Conservation (phyloP, 768 basidiomycete species). For the Clavaria fumosa region DNA sequence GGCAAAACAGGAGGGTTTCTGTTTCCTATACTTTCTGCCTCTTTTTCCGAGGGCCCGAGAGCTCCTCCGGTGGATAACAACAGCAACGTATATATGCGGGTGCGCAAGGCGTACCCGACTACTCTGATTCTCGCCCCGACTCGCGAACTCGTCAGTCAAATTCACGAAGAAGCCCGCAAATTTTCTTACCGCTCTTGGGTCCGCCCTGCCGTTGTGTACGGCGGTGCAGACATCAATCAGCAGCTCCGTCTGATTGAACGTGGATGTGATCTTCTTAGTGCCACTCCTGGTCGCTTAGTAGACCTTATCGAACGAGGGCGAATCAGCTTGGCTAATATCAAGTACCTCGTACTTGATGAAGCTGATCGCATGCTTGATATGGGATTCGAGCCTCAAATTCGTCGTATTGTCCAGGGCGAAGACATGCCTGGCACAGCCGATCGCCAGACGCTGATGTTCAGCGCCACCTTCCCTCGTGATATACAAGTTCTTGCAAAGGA, state of each 20-base stretch:
- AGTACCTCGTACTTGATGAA: constrained; percentile 96
- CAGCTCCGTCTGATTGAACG: constrained; percentile 91
- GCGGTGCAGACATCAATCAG: constrained; percentile 93
- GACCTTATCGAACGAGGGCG: constrained; percentile 96
- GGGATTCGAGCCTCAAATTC: constrained; percentile 99
- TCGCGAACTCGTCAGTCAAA: constrained; percentile 96
- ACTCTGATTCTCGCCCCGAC: constrained; percentile 97
- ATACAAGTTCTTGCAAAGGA: constrained; percentile 94
- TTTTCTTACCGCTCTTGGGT: constrained; percentile 99
- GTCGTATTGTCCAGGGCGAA: constrained; percentile 93
- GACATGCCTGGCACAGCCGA: constrained; percentile 92
- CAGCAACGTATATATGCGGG: constrained; percentile 38
- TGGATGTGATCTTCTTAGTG: constrained; percentile 92
- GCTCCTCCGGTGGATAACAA: constrained; percentile 42
- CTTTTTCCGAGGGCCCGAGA: constrained; percentile 71
- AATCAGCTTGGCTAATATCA: constrained; percentile 91
- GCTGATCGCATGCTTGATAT: constrained; percentile 99
- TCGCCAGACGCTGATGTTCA: constrained; percentile 99
- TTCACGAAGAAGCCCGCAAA: constrained; percentile 97
- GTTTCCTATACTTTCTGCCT: constrained; percentile 94
- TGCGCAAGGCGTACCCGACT: constrained; percentile 89
- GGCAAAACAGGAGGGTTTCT: constrained; percentile 99
- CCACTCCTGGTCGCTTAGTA: constrained; percentile 94
- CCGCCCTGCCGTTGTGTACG: constrained; percentile 95
- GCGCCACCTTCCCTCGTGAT: constrained; percentile 97